Percentiles rank a stretch among this genome's conserved stretches.
Conservation (phyloP, 78 protist genomes). For the Parvularia atlantis region DNA sequence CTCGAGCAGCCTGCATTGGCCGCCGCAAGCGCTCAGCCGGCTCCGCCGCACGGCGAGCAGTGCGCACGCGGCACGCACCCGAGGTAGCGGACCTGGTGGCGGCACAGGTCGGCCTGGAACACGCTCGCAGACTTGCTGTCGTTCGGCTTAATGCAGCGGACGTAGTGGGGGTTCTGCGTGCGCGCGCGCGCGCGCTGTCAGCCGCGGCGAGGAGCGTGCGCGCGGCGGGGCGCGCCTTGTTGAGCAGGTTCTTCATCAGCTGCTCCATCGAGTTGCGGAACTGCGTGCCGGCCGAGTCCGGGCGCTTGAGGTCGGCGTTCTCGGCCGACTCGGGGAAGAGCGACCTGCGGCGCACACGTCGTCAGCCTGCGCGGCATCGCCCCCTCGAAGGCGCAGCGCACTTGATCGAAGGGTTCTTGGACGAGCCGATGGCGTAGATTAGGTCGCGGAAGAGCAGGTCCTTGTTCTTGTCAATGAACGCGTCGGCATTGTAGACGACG, state of each 20-base stretch:
- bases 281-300: no score
- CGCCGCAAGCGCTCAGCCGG: no score
- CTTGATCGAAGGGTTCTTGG: background rate
- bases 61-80: background rate
- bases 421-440: conserved; percentile 23
- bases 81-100: conserved; percentile 32
- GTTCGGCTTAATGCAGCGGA: conserved; percentile 90
- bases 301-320: no score
- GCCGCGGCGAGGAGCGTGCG: no score
- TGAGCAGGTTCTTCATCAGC: background rate
- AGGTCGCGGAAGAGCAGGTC: conserved; percentile 59
- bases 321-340: no score
- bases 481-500: conserved; percentile 64
- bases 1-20: conserved; percentile 35
- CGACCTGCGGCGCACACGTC: no score
- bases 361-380: no score
- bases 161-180: conserved; percentile 75
- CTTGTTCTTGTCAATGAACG: conserved; percentile 68
- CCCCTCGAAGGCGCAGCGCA: background rate
- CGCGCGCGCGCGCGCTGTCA: no score
- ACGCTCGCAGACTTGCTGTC: conserved; percentile 22
- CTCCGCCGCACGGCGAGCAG: no score
- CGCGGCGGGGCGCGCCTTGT: no score
- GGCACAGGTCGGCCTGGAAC: conserved; percentile 4
- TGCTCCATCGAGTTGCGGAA: background rate